Conservation (phyloP, 768 basidiomycete genomes). For the Podaxis rugospora region DNA sequence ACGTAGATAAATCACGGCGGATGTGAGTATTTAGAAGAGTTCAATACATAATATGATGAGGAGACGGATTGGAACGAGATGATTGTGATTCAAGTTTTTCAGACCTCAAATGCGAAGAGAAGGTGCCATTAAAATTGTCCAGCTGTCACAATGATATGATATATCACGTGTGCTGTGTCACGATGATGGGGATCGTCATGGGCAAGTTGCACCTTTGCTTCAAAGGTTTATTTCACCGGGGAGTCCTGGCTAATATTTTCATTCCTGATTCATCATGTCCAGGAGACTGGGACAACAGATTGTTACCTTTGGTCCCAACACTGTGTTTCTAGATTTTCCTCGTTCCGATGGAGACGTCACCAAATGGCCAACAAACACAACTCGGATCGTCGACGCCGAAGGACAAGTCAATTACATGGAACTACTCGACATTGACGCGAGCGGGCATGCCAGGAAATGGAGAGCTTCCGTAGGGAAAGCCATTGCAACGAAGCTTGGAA, state of each 20-base stretch:
- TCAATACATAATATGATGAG: not conserved
- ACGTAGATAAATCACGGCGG: conserved; percentile 18
- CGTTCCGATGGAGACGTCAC: conserved; percentile 53
- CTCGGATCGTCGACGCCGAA: conserved; percentile 46
- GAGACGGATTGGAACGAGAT: not conserved
- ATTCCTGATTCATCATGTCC: conserved; percentile 18
- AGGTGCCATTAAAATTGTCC: not conserved
- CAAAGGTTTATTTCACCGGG: not conserved
- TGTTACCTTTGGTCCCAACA: conserved; percentile 42
- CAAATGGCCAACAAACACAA: conserved; percentile 57
- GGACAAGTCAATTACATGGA: conserved; percentile 74
- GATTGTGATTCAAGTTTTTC: not conserved
- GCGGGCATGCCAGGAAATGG: conserved; percentile 52
- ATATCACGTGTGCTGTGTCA: not conserved
- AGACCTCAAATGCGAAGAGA: not conserved
- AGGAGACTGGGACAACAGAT: conserved; percentile 24
- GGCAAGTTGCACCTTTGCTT: not conserved
- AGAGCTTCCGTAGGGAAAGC: conserved; percentile 38
- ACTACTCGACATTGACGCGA: conserved; percentile 44
- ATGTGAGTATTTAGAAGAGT: not conserved
- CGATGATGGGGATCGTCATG: not conserved
- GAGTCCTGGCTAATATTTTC: not conserved
- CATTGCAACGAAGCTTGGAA: conserved; percentile 36
- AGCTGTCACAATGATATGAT: not conserved
- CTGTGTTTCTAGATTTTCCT: conserved; percentile 54